Conservation (phyloP, 495 filamentous ascomycete species). For the Penicillium crystallinum region DNA sequence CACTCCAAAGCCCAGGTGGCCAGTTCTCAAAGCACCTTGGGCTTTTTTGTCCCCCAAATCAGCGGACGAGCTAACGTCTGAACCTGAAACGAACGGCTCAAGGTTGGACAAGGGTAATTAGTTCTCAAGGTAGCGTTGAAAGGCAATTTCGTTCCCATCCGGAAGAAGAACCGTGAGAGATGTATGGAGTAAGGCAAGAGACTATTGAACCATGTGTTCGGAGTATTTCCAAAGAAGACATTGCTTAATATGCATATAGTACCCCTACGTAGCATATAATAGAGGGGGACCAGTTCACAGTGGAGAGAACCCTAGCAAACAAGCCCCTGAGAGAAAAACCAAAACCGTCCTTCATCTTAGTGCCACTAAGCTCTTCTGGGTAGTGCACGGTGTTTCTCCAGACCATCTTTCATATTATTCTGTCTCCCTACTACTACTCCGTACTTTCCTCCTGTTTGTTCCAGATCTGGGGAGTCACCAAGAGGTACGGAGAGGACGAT, state of each 20-base stretch:
- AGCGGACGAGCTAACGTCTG: neutral
- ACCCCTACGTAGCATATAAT: too few species aligned
- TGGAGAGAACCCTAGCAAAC: neutral
- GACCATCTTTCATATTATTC: neutral
- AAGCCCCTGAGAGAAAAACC: neutral
- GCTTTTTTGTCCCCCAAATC: too few species aligned
- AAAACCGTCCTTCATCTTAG: conserved; percentile 1
- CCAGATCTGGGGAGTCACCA: neutral
- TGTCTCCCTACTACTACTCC: conserved; percentile 5
- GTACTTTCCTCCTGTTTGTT: neutral
- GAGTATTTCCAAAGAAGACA: neutral
- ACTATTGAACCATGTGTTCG: conserved; percentile 7
- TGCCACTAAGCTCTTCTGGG: neutral
- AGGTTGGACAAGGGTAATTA: neutral
- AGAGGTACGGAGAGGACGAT: neutral
- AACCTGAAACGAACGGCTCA: conserved; percentile 14
- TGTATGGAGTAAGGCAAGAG: neutral
- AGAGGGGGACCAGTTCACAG: too few species aligned
- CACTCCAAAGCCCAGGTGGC: neutral
- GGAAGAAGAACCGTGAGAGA: neutral
- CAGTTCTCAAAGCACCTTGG: too few species aligned
- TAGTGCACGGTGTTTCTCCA: conserved; percentile 4
- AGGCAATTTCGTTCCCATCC: too few species aligned
- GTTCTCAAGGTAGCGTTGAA: too few species aligned
- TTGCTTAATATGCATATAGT: neutral